phyloP scores from a whole-genome alignment of 1,284 basidiomycete genomes.

The Marasmius fiardii region DNA sequence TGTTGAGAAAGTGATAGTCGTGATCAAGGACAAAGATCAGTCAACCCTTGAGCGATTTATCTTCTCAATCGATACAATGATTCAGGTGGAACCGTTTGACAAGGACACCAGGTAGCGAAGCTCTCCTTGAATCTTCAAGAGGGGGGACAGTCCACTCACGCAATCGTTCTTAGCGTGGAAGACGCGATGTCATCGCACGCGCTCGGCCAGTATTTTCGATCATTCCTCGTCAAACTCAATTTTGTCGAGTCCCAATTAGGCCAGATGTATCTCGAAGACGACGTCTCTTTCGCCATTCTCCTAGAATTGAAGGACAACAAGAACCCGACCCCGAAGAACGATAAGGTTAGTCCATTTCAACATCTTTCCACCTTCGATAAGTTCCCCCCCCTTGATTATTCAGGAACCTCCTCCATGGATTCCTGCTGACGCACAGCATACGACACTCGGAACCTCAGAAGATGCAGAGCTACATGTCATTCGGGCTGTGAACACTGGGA shows the following conservation, averaged over 20 bases:
- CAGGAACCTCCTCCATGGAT: conserved; percentile 74
- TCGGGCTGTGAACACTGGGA: conserved; percentile 80
- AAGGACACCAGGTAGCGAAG: conserved; percentile 53
- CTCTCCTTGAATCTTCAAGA: neutral
- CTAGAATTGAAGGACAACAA: conserved; percentile 77
- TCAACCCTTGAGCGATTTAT: conserved; percentile 79
- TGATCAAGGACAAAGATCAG: conserved; percentile 77
- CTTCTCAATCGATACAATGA: conserved; percentile 70
- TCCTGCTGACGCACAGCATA: conserved; percentile 62
- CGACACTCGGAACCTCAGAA: conserved; percentile 56
- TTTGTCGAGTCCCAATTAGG: conserved; percentile 80
- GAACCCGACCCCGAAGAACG: conserved; percentile 50
- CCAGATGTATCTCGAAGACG: conserved; percentile 55
- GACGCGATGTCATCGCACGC: conserved; percentile 61
- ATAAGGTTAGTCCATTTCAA: conserved; percentile 35
- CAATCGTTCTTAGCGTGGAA: conserved; percentile 49
- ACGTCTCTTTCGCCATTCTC: conserved; percentile 79
- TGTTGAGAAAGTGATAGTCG: conserved; percentile 72
- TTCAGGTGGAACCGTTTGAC: conserved; percentile 63
- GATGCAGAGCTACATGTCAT: conserved; percentile 65
- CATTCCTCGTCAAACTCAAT: conserved; percentile 81
- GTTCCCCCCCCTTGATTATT: conserved; percentile 1
- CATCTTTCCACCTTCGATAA: neutral
- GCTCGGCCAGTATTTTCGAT: conserved; percentile 78
- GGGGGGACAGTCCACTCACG: conserved; percentile 1